Evolutionary conservation across 1,284 basidiomycete species (phyloP).

Genomic region (Tilletia horrida): DNA sequence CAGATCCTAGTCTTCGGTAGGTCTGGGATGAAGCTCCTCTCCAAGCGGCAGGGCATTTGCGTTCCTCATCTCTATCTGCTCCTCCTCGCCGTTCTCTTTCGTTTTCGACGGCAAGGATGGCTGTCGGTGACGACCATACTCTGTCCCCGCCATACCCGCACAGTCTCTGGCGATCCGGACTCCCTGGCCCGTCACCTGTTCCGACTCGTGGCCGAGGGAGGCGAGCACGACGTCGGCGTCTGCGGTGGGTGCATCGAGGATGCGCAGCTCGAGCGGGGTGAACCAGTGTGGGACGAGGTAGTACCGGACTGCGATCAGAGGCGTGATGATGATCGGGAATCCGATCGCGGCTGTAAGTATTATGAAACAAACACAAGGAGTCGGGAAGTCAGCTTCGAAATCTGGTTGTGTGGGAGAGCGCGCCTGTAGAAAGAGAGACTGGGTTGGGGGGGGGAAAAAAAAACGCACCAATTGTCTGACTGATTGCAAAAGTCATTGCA

Average conservation of each 20-base stretch:
- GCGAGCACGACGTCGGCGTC: slow-evolving; percentile 55
- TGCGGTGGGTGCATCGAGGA: slow-evolving; percentile 83
- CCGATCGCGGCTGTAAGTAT: slow-evolving; percentile 65
- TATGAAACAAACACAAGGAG: neutral
- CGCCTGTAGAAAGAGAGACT: no score
- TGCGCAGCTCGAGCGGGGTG: slow-evolving; percentile 71
- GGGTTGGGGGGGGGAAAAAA: neutral
- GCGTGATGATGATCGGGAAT: slow-evolving; percentile 83
- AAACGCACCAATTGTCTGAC: slow-evolving; percentile 76
- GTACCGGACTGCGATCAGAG: slow-evolving; percentile 78
- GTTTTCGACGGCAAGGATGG: no score
- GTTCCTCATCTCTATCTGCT: no score
- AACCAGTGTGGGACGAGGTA: slow-evolving; percentile 74
- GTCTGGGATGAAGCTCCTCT: no score
- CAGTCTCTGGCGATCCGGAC: slow-evolving; percentile 37
- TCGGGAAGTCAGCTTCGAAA: no score
- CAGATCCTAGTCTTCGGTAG: no score
- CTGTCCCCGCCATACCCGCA: slow-evolving; percentile 39
- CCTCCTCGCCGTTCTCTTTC: no score
- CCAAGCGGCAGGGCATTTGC: no score
- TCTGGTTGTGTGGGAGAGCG: no score
- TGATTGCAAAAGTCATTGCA: slow-evolving; percentile 83
- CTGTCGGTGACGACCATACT: slow-evolving; percentile 22
- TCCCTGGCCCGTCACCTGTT: slow-evolving; percentile 41
- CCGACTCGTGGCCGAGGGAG: slow-evolving; percentile 43